Evolutionary conservation across 345 rosid species (phyloP).

Genomic region (Brassica nigra): DNA sequence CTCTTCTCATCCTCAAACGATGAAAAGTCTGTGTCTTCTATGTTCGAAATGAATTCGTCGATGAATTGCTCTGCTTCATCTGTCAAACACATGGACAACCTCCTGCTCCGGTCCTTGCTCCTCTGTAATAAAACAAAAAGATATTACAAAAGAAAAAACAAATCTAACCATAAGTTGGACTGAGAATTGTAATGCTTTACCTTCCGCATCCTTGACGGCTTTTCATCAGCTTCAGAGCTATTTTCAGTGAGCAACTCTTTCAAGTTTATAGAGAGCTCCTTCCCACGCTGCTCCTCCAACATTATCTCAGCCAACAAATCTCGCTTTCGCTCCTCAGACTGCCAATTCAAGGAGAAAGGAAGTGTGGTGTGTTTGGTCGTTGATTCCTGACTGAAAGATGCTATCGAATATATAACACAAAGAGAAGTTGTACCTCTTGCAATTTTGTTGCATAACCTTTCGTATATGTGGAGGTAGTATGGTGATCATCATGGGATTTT

Average conservation of each 20-base stretch:
- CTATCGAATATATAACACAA: not conserved
- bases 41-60: conserved; percentile 82
- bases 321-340: conserved; percentile 84
- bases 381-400: not conserved
- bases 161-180: not conserved
- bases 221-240: conserved; percentile 44
- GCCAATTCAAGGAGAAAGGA: conserved; percentile 33
- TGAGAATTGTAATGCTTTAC: conserved; percentile 41
- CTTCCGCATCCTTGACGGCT: conserved; percentile 52
- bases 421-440: conserved; percentile 57
- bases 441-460: conserved; percentile 56
- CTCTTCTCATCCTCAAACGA: conserved; percentile 93
- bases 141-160: not conserved
- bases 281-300: conserved; percentile 67
- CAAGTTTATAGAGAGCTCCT: conserved; percentile 63
- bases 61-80: conserved; percentile 90
- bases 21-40: conserved; percentile 94
- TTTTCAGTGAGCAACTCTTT: conserved; percentile 63
- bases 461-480: conserved; percentile 49
- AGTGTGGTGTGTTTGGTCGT: not conserved
- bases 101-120: conserved; percentile 68
- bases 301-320: conserved; percentile 67
- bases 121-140: conserved; percentile 41
- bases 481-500: conserved; percentile 47
- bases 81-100: conserved; percentile 71